A percentile compares a stretch with the other conserved stretches of the same genome.
Evolutionary conservation across 164 flowering plant genomes (phyloP).

Genomic region (Magnolia changhungtana): DNA sequence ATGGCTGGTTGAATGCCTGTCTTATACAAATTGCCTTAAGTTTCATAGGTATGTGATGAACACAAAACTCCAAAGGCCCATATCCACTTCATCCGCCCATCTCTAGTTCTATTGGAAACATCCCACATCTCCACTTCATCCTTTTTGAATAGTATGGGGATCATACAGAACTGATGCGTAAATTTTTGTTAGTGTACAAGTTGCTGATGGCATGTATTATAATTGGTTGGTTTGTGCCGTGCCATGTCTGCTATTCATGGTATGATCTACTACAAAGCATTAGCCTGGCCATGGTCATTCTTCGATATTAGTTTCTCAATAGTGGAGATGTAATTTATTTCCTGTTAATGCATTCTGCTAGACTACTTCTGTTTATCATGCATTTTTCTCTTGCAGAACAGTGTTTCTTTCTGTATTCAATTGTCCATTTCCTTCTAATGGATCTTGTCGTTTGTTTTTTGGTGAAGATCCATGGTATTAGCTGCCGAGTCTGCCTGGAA

Average conservation of each 20-base stretch:
- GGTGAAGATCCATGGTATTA: conserved; percentile 51
- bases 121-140: no score
- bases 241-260: no score
- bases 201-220: neutral
- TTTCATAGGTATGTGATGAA: no score
- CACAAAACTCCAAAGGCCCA: no score
- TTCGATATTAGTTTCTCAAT: neutral
- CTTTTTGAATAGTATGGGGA: neutral
- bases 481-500: conserved; percentile 36
- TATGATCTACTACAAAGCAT: no score
- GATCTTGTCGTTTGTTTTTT: neutral
- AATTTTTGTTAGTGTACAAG: neutral
- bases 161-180: neutral
- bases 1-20: no score
- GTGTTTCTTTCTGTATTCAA: neutral
- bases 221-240: neutral
- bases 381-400: neutral
- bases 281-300: neutral
- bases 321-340: neutral
- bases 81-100: no score
- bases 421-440: neutral
- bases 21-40: no score
- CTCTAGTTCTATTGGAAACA: no score
- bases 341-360: neutral
- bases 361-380: neutral